Base-by-base conservation (phyloP, 805 yeast genomes). In the Cyberlindnera misumaiensis region DNA sequence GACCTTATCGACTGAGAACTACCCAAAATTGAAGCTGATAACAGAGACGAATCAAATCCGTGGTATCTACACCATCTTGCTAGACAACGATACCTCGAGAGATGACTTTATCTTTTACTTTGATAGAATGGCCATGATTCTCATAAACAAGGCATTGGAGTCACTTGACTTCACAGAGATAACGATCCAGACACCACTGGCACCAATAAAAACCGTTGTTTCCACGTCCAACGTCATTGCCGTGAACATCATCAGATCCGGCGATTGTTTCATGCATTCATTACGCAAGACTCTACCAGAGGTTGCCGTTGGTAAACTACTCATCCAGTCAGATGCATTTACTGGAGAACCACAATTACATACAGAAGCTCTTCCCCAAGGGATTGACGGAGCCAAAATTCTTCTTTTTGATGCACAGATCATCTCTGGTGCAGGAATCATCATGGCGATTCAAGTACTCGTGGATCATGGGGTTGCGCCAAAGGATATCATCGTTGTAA, bases 301-400 rank as follows among this genome's bases (percentile, higher is more conserved):
- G 36, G 78, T 86, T 11, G 71, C 76, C 10, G 70, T 87, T 27
- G 97, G 98, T 0, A 85, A 89, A 53, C 58, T 90, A 17, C 65
- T 90, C 34, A 88, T 90, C 50, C 96, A 88, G 60, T 80, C 95
- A 7, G 96, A 89, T 58, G 69, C 93, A 0, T 62, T 67, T 16
- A 89, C 97, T 0, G 97, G 97, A 8, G 97, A 90, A 61, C 97
- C 98, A 1, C 89, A 83, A 55, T 67, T 93, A 43, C 96, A 89
- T 58, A 77, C 80, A n/a, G 82, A 83, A 46, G 72, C 76, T 17
- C 60, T 90, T 28, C 96, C 97, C 0, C 48, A 48, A 0, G 51
- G 52, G 9, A 49, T 65, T 12, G 44, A 38, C 4, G 41, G 45
- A 1, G 52, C 51, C 26, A 75, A 72, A 43, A 76, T 86, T 1